A percentile compares a stretch with the other conserved stretches of the same genome.
These are phyloP conservation scores for Pythium phragmitis DNA, from an alignment of 352 stramenopile species.

Conservation along the genomic window DNA sequence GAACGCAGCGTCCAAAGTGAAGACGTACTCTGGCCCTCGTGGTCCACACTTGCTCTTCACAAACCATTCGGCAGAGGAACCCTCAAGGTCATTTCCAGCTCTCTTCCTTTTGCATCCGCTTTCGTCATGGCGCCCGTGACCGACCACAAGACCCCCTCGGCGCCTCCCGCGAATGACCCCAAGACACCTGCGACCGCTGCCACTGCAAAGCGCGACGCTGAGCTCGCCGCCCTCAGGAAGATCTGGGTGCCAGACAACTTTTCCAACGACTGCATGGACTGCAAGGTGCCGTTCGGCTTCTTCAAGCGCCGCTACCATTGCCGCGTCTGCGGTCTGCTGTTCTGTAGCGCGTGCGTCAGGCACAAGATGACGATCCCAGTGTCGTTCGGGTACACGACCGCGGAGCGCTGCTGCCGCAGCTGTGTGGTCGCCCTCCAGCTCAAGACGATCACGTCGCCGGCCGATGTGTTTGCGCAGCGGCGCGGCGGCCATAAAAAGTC, in stretches of 20 bases:
- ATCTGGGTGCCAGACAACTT: constrained; percentile 89
- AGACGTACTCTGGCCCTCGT: background rate
- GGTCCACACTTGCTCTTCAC: constrained; percentile 22
- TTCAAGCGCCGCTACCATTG: constrained; percentile 84
- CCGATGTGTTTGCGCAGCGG: constrained; percentile 83
- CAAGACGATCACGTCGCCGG: constrained; percentile 84
- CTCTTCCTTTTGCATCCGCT: background rate
- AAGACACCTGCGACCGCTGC: constrained; percentile 5
- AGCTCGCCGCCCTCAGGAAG: constrained; percentile 75
- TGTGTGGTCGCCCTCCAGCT: constrained; percentile 83
- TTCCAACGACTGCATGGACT: constrained; percentile 86
- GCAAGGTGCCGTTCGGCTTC: constrained; percentile 78
- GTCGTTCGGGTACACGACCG: constrained; percentile 77
- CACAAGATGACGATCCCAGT: constrained; percentile 81
- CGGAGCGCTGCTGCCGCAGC: constrained; percentile 78
- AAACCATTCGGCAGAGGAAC: constrained; percentile 13
- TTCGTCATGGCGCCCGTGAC: constrained; percentile 61
- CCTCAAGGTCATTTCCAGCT: constrained; percentile 1
- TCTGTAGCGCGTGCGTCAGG: constrained; percentile 77
- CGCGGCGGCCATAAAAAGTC: constrained; percentile 48
- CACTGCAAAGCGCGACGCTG: constrained; percentile 10
- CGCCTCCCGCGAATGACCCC: constrained; percentile 1
- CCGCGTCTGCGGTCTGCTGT: constrained; percentile 80
- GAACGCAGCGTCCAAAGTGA: background rate
- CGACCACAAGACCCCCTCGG: constrained; percentile 35